Conservation (phyloP, 2,329 filamentous ascomycete species). For the Xenosphaeropsis pyriputrescens region DNA sequence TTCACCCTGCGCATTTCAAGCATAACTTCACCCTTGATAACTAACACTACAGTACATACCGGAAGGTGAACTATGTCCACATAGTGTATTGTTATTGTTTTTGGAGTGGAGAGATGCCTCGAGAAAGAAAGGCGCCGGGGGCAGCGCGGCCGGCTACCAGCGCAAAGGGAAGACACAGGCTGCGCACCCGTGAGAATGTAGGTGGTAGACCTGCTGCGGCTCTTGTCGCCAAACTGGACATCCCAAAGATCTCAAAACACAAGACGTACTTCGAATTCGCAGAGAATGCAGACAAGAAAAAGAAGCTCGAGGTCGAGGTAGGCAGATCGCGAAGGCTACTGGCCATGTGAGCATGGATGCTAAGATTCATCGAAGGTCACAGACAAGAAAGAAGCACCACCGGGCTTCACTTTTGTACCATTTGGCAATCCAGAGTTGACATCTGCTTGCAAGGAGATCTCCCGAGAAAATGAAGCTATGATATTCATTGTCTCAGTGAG, state of each 20-base stretch:
- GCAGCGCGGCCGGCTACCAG: too few relatives aligned
- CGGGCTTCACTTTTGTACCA: constrained; percentile 48
- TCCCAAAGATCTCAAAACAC: constrained; percentile 26
- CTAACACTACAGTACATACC: too few relatives aligned
- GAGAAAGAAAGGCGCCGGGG: too few relatives aligned
- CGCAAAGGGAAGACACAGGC: too few relatives aligned
- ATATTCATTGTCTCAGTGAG: constrained; percentile 53
- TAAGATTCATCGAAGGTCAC: constrained; percentile 29
- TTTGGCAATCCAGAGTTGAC: constrained; percentile 47
- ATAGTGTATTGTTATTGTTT: too few relatives aligned
- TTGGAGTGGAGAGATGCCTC: too few relatives aligned
- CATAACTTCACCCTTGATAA: background rate
- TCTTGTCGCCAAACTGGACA: constrained; percentile 16
- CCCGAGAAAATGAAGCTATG: constrained; percentile 44
- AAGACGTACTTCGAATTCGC: constrained; percentile 49
- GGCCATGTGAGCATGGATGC: background rate
- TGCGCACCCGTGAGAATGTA: background rate
- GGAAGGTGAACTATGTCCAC: too few relatives aligned
- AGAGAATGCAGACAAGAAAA: constrained; percentile 48
- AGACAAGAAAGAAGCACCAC: constrained; percentile 33
- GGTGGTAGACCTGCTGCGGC: constrained; percentile 9
- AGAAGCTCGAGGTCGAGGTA: constrained; percentile 50
- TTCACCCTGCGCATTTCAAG: background rate
- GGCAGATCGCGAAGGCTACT: constrained; percentile 4
- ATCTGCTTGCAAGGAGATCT: constrained; percentile 47